Percentiles rank a stretch among this genome's conserved stretches.
Conservation (phyloP, 2,329 filamentous ascomycete genomes). For the Ophiostoma quercus region DNA sequence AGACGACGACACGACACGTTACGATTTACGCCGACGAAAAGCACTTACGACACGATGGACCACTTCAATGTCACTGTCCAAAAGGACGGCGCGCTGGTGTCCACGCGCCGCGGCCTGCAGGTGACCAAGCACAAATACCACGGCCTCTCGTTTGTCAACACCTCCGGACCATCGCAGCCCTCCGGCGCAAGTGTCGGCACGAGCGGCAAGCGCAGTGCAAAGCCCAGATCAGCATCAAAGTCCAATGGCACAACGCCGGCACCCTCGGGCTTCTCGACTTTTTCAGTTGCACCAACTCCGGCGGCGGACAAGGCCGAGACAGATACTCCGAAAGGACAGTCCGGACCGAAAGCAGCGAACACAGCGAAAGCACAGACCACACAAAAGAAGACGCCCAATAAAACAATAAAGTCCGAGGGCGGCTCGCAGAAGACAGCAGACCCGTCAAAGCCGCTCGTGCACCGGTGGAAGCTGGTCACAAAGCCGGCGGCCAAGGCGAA, state of each 20-base stretch:
- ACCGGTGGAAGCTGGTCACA: slow-evolving; percentile 32
- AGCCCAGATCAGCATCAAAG: not conserved
- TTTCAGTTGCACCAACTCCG: not conserved
- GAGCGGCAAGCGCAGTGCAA: not conserved
- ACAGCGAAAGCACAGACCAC: not conserved
- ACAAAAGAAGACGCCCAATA: not conserved
- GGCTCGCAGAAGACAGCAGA: not conserved
- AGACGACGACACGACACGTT: not conserved
- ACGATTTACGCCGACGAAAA: not conserved
- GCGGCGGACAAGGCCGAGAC: not conserved
- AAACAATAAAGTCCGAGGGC: not conserved
- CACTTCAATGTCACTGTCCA: slow-evolving; percentile 38
- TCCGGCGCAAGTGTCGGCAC: slow-evolving; percentile 18
- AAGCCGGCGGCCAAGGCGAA: slow-evolving; percentile 22
- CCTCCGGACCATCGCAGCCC: slow-evolving; percentile 28
- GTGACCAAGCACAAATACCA: slow-evolving; percentile 40
- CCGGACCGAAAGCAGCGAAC: not conserved
- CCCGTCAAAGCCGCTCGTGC: slow-evolving; percentile 25
- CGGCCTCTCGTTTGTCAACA: slow-evolving; percentile 39
- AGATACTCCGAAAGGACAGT: not conserved
- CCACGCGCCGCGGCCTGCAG: slow-evolving; percentile 38
- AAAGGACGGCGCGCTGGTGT: slow-evolving; percentile 37
- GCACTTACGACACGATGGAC: slow-evolving; percentile 32
- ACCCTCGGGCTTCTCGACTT: not conserved
- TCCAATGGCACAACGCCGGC: not conserved